Conservation (phyloP, 345 rosid genomes). For the Citrus maxima region DNA sequence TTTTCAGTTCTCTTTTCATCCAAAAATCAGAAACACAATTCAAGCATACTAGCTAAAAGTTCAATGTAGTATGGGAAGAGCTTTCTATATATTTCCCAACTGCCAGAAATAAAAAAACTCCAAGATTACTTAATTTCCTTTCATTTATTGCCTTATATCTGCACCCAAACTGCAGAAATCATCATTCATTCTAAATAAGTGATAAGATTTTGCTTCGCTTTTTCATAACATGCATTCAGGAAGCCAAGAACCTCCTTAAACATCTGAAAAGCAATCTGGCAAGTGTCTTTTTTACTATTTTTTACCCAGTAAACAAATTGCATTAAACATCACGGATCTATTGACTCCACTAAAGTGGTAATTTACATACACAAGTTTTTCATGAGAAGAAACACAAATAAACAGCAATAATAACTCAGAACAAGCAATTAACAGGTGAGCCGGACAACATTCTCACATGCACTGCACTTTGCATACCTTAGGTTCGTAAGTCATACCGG, state of each 20-base stretch:
- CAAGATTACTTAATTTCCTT: neutral
- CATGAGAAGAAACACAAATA: neutral
- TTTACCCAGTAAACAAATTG: neutral
- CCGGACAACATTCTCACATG: neutral
- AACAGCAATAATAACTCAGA: neutral
- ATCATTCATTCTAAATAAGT: neutral
- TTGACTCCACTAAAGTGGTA: neutral
- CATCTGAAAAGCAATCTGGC: neutral
- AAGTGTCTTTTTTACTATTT: neutral
- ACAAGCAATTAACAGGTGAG: neutral
- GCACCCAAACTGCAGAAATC: neutral
- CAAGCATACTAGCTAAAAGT: neutral
- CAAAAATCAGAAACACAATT: neutral
- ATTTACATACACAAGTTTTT: neutral
- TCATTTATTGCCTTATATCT: neutral
- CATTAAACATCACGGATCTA: neutral
- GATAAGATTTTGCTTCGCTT: neutral
- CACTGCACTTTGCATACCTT: slow-evolving; percentile 32
- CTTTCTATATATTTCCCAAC: neutral
- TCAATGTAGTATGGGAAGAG: neutral
- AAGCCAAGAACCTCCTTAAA: neutral
- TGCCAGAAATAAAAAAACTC: neutral
- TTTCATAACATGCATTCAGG: neutral
- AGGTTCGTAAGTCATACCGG: slow-evolving; percentile 23
- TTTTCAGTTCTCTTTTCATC: neutral